phyloP scores from a whole-genome alignment of 306 rosid genomes.

The Cyclanthera cordifolia region DNA sequence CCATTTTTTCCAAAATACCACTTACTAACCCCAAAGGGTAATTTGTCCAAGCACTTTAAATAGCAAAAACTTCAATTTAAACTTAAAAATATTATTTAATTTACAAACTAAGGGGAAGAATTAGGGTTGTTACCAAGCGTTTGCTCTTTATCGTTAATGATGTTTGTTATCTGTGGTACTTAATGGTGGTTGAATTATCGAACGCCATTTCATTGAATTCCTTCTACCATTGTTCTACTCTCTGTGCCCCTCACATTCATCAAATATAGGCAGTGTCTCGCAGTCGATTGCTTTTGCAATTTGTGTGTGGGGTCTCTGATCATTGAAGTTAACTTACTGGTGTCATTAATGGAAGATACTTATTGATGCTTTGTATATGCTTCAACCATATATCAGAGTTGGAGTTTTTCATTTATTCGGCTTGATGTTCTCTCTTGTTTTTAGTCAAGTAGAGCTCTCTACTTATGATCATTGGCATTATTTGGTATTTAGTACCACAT shows the following conservation, averaged over 20 bases:
- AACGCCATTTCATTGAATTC: not conserved
- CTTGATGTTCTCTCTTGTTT: not conserved
- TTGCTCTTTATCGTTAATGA: not conserved
- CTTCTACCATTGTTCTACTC: not conserved
- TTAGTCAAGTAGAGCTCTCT: not conserved
- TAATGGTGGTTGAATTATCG: constrained; percentile 2
- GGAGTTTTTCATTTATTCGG: not conserved
- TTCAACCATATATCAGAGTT: not conserved
- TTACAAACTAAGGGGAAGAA: too few species aligned
- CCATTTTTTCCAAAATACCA: too few species aligned
- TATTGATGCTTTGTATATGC: not conserved
- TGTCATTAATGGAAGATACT: not conserved
- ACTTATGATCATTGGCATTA: not conserved
- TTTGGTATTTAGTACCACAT: not conserved
- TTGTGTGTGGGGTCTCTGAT: not conserved
- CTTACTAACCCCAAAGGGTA: too few species aligned
- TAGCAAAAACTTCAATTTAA: too few species aligned
- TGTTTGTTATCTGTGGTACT: not conserved
- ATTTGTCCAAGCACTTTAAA: too few species aligned
- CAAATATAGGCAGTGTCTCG: not conserved
- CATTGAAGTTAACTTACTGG: not conserved
- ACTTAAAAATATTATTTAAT: too few species aligned
- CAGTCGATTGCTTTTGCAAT: not conserved
- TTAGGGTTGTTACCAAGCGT: too few species aligned
- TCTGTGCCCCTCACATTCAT: not conserved